These are phyloP conservation scores for Neopestalotiopsis clavispora DNA, from an alignment of 2,329 filamentous ascomycete species.

Conservation along the genomic window DNA sequence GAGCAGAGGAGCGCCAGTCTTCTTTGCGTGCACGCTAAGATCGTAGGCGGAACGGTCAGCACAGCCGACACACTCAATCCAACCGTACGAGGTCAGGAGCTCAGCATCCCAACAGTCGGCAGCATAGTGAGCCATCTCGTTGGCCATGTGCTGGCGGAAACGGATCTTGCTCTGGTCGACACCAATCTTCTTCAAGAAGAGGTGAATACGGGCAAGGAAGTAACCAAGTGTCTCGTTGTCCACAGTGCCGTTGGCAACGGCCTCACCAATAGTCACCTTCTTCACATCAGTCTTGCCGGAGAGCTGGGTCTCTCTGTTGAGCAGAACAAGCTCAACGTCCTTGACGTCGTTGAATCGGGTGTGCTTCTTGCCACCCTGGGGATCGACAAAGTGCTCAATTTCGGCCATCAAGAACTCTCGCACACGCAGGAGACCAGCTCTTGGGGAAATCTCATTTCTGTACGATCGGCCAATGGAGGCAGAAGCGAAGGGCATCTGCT, in stretches of 20 bases:
- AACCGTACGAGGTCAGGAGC: slow-evolving; percentile 87
- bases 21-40: slow-evolving; percentile 88
- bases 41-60: slow-evolving; percentile 96
- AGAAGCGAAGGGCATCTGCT: slow-evolving; percentile 94
- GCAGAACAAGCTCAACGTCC: slow-evolving; percentile 79
- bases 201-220: slow-evolving; percentile 91
- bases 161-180: slow-evolving; percentile 87
- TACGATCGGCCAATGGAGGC: slow-evolving; percentile 98
- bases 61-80: slow-evolving; percentile 98
- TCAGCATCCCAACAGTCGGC: slow-evolving; percentile 98
- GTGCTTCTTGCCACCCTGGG: slow-evolving; percentile 93
- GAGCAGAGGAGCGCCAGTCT: slow-evolving; percentile 84
- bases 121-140: slow-evolving; percentile 85
- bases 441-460: slow-evolving; percentile 96
- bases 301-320: slow-evolving; percentile 85
- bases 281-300: slow-evolving; percentile 79
- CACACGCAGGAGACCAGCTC: slow-evolving; percentile 88
- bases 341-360: slow-evolving; percentile 84
- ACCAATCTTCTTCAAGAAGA: slow-evolving; percentile 88
- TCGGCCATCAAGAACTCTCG: slow-evolving; percentile 99
- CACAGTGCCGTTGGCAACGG: slow-evolving; percentile 80
- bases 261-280: slow-evolving; percentile 81
- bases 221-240: slow-evolving; percentile 99
- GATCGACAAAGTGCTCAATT: slow-evolving; percentile 98
- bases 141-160: slow-evolving; percentile 94